A percentile compares a stretch with the other conserved stretches of the same genome.
These are phyloP conservation scores for Saccharomycopsis fermentans DNA, from an alignment of 805 yeast genomes.

Conservation along the genomic window DNA sequence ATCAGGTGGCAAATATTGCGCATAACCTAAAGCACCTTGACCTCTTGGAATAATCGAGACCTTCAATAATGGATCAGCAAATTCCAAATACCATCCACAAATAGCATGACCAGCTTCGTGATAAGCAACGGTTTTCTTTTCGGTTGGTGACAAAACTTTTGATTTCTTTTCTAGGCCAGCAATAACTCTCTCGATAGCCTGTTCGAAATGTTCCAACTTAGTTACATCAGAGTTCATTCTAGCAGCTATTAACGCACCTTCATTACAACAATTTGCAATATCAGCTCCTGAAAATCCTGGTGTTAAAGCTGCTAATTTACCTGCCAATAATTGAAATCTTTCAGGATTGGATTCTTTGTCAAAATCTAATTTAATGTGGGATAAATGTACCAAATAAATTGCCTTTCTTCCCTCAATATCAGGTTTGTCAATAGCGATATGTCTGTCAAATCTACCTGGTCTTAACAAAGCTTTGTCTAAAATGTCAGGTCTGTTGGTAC, in stretches of 20 bases:
- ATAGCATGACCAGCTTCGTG: conserved; percentile 98
- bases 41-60: conserved; percentile 95
- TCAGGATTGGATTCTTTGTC: conserved; percentile 31
- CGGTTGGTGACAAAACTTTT: conserved; percentile 65
- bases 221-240: conserved; percentile 57
- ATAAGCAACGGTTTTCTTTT: conserved; percentile 78
- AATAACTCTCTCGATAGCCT: conserved; percentile 87
- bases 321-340: conserved; percentile 54
- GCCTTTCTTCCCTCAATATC: conserved; percentile 84
- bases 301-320: conserved; percentile 81
- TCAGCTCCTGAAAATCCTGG: conserved; percentile 97
- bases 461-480: conserved; percentile 82
- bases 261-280: conserved; percentile 89
- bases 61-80: conserved; percentile 83
- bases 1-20: conserved; percentile 89
- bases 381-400: conserved; percentile 72
- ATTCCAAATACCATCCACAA: conserved; percentile 84
- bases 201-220: conserved; percentile 67
- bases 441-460: conserved; percentile 93
- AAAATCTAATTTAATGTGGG: conserved; percentile 41
- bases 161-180: conserved; percentile 90
- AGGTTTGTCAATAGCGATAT: conserved; percentile 76
- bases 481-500: conserved; percentile 89
- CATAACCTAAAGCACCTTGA: conserved; percentile 91
- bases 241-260: conserved; percentile 90